Evolutionary conservation across 495 filamentous ascomycete species (phyloP).

Genomic region (Delitschia confertaspora): DNA sequence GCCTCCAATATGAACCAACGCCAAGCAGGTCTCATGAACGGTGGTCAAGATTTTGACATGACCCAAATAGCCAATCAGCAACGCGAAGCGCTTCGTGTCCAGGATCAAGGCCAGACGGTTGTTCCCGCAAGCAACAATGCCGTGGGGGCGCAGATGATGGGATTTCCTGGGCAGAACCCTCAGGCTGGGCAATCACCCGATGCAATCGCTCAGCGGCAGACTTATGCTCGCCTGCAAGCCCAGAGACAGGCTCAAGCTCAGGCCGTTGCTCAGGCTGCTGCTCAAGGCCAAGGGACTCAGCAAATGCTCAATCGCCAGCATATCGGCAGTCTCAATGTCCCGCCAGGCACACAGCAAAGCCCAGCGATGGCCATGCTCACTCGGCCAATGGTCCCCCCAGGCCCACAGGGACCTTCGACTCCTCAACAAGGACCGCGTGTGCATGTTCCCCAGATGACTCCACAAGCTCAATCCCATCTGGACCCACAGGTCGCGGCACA

Average conservation of each 20-base stretch:
- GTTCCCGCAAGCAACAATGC: slow-evolving; percentile 55
- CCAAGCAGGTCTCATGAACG: slow-evolving; percentile 39
- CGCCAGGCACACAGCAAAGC: slow-evolving; percentile 43
- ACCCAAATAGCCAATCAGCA: slow-evolving; percentile 54
- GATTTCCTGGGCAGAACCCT: slow-evolving; percentile 37
- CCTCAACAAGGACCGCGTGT: slow-evolving; percentile 24
- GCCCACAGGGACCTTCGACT: slow-evolving; percentile 24
- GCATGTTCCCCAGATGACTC: slow-evolving; percentile 18
- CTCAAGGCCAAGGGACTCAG: slow-evolving; percentile 6
- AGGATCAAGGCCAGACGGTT: slow-evolving; percentile 56
- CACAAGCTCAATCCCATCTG: slow-evolving; percentile 13
- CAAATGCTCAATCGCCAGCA: slow-evolving; percentile 43
- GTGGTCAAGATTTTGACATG: slow-evolving; percentile 41
- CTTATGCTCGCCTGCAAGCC: slow-evolving; percentile 29
- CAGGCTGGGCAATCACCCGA: slow-evolving; percentile 39
- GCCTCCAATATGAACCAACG: slow-evolving; percentile 25
- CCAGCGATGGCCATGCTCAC: slow-evolving; percentile 54
- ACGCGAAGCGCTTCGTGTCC: slow-evolving; percentile 52
- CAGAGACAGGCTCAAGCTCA: slow-evolving; percentile 43
- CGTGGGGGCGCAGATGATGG: slow-evolving; percentile 39
- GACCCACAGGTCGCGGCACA: slow-evolving; percentile 22
- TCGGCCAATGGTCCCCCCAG: slow-evolving; percentile 44
- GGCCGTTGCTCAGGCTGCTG: slow-evolving; percentile 34
- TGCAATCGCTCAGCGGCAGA: slow-evolving; percentile 25
- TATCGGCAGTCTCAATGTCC: slow-evolving; percentile 36